These are phyloP conservation scores for Dunaliella sp. DNA, from an alignment of 139 green algal genomes.

Conservation along the genomic window DNA sequence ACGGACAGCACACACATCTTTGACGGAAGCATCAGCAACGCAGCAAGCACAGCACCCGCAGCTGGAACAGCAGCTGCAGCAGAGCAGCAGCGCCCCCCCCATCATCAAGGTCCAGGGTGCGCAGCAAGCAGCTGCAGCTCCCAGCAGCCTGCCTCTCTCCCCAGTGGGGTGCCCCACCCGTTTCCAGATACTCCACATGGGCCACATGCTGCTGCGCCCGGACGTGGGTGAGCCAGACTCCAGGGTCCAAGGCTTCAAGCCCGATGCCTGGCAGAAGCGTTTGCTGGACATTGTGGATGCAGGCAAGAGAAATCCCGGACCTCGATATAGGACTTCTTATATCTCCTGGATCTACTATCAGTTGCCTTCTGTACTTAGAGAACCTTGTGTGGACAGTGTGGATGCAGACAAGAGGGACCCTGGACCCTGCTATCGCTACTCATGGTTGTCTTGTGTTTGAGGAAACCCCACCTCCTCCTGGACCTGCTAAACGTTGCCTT, in stretches of 20 bases:
- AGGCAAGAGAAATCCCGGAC: too few relatives aligned
- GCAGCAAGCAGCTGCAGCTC: neutral
- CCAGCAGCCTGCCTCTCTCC: neutral
- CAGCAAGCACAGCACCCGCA: neutral
- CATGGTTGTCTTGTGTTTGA: too few relatives aligned
- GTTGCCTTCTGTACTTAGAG: too few relatives aligned
- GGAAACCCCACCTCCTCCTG: too few relatives aligned
- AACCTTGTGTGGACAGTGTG: too few relatives aligned
- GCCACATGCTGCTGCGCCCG: conserved; percentile 28
- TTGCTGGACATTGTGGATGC: conserved; percentile 52
- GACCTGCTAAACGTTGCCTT: too few relatives aligned
- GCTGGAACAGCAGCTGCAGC: neutral
- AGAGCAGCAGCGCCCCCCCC: neutral
- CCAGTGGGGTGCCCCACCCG: conserved; percentile 1
- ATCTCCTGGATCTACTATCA: too few relatives aligned
- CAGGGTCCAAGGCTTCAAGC: conserved; percentile 31
- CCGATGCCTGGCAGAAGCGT: conserved; percentile 31
- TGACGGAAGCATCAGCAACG: neutral
- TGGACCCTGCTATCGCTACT: too few relatives aligned
- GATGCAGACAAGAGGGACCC: too few relatives aligned
- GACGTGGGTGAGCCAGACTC: conserved; percentile 10
- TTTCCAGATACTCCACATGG: conserved; percentile 34
- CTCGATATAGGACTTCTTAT: too few relatives aligned
- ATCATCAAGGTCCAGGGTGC: neutral
- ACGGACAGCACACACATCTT: neutral